Evolutionary conservation across 768 basidiomycete species (phyloP).

Genomic region (Galerina marginata): DNA sequence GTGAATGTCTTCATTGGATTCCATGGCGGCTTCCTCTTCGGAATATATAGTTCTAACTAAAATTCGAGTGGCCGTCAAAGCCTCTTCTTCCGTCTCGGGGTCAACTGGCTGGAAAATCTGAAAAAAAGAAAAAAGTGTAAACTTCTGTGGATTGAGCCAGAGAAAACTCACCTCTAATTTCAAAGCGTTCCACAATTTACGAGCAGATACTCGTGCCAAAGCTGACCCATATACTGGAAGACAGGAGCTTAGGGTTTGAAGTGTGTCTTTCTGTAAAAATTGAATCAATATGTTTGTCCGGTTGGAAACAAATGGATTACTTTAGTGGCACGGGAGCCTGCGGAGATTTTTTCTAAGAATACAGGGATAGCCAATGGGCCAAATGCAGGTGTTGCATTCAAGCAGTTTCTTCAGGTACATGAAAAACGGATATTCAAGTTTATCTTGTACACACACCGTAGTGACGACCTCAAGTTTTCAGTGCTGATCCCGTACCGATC

Average conservation of each 20-base stretch:
- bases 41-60: constrained; percentile 80
- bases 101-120: constrained; percentile 96
- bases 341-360: constrained; percentile 89
- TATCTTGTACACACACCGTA: constrained; percentile 54
- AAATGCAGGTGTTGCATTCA: constrained; percentile 81
- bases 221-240: constrained; percentile 84
- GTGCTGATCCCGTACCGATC: constrained; percentile 93
- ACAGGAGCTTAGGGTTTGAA: constrained; percentile 77
- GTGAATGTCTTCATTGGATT: constrained; percentile 46
- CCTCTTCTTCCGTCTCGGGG: constrained; percentile 69
- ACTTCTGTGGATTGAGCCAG: background rate
- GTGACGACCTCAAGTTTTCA: constrained; percentile 77
- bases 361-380: constrained; percentile 85
- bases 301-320: constrained; percentile 40
- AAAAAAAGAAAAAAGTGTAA: background rate
- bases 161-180: constrained; percentile 81
- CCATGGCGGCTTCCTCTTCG: constrained; percentile 43
- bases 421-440: background rate
- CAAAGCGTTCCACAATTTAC: constrained; percentile 87
- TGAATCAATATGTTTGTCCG: background rate
- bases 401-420: constrained; percentile 55
- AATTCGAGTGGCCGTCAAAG: constrained; percentile 70
- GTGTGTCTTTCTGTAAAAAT: constrained; percentile 74
- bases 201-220: constrained; percentile 63
- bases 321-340: constrained; percentile 84